These are phyloP conservation scores for Ganoderma sinense DNA, from an alignment of 1,284 basidiomycete genomes.

Conservation along the genomic window DNA sequence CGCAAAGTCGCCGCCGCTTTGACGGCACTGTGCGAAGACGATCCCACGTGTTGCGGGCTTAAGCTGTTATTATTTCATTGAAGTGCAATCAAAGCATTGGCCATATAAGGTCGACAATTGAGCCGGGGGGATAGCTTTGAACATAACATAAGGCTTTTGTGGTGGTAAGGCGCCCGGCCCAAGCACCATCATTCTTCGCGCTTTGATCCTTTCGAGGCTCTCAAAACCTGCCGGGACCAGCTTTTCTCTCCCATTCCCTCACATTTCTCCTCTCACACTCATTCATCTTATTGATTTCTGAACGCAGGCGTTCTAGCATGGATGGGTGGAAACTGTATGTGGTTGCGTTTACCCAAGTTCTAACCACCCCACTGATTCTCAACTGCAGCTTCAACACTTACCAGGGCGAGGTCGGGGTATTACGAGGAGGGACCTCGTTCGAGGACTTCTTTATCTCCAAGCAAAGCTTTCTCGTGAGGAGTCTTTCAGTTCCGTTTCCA, in stretches of 20 bases:
- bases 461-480: conserved; percentile 13
- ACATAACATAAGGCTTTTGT: conserved; percentile 5
- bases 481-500: background rate
- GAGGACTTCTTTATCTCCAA: conserved; percentile 4
- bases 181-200: background rate
- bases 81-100: background rate
- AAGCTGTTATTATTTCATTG: background rate
- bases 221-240: background rate
- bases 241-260: background rate
- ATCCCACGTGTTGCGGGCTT: background rate
- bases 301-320: background rate
- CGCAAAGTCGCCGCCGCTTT: background rate
- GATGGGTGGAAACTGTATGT: conserved; percentile 8
- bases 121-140: background rate
- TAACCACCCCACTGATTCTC: background rate
- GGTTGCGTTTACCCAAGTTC: background rate
- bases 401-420: background rate
- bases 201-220: background rate
- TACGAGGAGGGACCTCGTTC: background rate
- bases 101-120: background rate
- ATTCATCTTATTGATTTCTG: background rate
- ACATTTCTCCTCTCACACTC: background rate
- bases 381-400: conserved; percentile 4
- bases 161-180: background rate
- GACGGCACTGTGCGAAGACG: background rate